Evolutionary conservation across 1,284 basidiomycete genomes (phyloP).

Genomic region (Tranzscheliella williamsii): DNA sequence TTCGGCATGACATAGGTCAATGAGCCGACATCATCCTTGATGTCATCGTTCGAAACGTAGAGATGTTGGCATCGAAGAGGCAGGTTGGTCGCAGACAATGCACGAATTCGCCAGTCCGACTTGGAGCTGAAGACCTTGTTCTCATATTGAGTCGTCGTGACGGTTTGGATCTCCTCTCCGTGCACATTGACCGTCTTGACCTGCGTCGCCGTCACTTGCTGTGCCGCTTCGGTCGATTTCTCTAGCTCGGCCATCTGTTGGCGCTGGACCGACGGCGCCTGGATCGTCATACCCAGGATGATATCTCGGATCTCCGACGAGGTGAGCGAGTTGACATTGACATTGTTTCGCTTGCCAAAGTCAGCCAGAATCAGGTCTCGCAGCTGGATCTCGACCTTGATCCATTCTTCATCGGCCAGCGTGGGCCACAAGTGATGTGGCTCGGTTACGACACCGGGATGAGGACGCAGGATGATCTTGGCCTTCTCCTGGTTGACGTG

Average conservation of each 20-base stretch:
- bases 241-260: constrained; percentile 99
- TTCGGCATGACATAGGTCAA: constrained; percentile 96
- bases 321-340: constrained; percentile 96
- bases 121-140: constrained; percentile 97
- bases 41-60: constrained; percentile 98
- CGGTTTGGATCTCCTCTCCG: constrained; percentile 92
- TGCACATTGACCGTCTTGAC: constrained; percentile 97
- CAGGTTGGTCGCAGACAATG: constrained; percentile 92
- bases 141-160: constrained; percentile 97
- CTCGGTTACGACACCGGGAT: constrained; percentile 79
- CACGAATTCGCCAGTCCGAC: constrained; percentile 97
- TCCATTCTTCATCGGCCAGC: constrained; percentile 94
- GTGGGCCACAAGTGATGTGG: constrained; percentile 98
- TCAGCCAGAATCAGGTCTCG: constrained; percentile 69
- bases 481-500: constrained; percentile 99
- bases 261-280: constrained; percentile 78
- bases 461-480: constrained; percentile 68
- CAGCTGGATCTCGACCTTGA: constrained; percentile 97
- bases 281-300: constrained; percentile 77
- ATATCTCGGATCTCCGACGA: constrained; percentile 79
- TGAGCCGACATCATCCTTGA: constrained; percentile 92
- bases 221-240: constrained; percentile 85
- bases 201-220: constrained; percentile 93
- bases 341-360: constrained; percentile 98
- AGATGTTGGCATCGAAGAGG: constrained; percentile 95